These are phyloP conservation scores for Syzygium grande DNA, from an alignment of 345 rosid species.

Conservation along the genomic window DNA sequence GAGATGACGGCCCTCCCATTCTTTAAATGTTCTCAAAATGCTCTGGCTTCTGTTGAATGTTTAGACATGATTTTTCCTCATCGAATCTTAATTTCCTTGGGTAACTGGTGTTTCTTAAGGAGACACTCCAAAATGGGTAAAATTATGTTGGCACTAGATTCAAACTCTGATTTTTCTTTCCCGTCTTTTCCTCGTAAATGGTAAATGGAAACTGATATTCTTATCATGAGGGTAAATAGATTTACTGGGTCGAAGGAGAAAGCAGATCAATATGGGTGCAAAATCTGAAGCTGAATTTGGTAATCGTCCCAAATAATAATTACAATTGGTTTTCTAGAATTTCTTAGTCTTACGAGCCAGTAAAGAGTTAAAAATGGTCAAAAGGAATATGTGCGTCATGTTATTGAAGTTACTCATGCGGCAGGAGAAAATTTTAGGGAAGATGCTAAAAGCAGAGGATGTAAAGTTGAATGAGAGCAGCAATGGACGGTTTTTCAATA, in stretches of 20 bases:
- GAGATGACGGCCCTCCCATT: not conserved
- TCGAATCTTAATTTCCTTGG: too few relatives aligned
- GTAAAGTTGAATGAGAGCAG: too few relatives aligned
- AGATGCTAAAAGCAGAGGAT: too few relatives aligned
- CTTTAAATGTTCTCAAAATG: not conserved
- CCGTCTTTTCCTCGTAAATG: not conserved
- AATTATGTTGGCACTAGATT: accelerated
- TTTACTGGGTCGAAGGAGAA: not conserved
- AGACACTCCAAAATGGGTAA: too few relatives aligned
- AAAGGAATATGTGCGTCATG: too few relatives aligned
- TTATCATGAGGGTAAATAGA: not conserved
- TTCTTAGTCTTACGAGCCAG: too few relatives aligned
- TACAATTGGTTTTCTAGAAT: not conserved
- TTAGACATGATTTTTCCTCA: not conserved
- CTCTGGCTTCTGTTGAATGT: not conserved
- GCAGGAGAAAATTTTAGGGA: accelerated
- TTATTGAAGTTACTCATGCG: too few relatives aligned
- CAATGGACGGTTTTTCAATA: too few relatives aligned
- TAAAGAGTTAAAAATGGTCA: too few relatives aligned
- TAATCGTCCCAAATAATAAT: not conserved
- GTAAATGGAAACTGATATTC: not conserved
- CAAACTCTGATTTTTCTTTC: too few relatives aligned
- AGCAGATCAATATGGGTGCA: not conserved
- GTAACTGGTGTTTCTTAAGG: not conserved
- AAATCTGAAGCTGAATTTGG: not conserved